Evolutionary conservation across 352 stramenopile species (phyloP), one percentile per base, ranked within the genome.

Genomic region (Pythium aquatile): DNA sequence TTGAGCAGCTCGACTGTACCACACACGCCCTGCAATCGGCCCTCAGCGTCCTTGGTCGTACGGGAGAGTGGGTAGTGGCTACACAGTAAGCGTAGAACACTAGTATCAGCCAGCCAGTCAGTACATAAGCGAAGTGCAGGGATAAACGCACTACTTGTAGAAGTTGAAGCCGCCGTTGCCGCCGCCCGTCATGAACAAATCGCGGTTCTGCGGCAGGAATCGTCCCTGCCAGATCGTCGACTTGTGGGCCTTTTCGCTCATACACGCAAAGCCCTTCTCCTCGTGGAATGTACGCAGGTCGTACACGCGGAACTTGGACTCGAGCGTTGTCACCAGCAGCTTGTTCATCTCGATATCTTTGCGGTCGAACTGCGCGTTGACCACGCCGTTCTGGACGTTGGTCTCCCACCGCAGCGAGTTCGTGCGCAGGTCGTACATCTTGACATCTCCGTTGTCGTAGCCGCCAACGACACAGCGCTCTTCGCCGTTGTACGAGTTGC

Each of bases 281-380:
- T 90, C 78, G 69, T 98, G 93, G 64, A 91, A 85, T 20, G 95
- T 99, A 26, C 94, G 83, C 73, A 99, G 68, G 64, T 99, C 96
- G 69, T 97, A 99, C 11, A 97, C 71, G 6, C 90, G 78, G 75
- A 99, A 98, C 75, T 98, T 98, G 55, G 88, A 97, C 70, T 99
- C 96, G 42, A 99, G 80, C 39, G 96, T 98, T 26, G 94, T 98
- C 26, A 98, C 90, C 6, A 98, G 70, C 29, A 98, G 70, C 68
- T 99, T 99, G 76, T 99, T 99, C 96, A 98, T 99, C 70, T 98
- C 91, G 69, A 98, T 98, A 68, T 98, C 94, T 59, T 95, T 97
- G 40, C 96, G 84, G 72, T 99, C 97, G 59, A 98, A 99, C 70
- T 98, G 84, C 33, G 97, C 76, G 58, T 85, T 92, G 40, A 97